Percentiles rank a stretch among this genome's conserved stretches.
Evolutionary conservation across 208 protist genomes (phyloP).

Genomic region (Strigomonas culicis): DNA sequence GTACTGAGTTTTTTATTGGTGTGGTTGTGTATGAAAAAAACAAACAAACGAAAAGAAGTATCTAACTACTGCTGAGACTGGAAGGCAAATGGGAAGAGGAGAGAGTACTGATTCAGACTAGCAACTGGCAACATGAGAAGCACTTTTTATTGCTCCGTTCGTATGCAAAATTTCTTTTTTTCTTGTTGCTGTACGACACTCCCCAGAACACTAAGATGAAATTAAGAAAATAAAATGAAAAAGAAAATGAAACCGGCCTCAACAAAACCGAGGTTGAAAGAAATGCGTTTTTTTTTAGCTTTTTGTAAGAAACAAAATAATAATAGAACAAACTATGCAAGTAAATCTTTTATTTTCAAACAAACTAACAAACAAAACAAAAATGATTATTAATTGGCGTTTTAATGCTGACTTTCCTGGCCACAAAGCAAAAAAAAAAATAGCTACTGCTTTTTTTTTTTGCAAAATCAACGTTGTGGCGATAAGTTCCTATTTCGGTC

Average conservation of each 20-base stretch:
- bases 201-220: slow-evolving; percentile 18
- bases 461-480: no score
- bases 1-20: neutral
- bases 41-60: slow-evolving; percentile 1
- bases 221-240: slow-evolving; percentile 7
- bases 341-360: neutral
- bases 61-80: neutral
- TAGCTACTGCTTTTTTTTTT: no score
- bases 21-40: slow-evolving; percentile 3
- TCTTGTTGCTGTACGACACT: neutral
- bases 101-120: no score
- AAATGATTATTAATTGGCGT: neutral
- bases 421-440: no score
- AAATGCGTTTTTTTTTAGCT: neutral
- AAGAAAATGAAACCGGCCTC: slow-evolving; percentile 1
- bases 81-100: no score
- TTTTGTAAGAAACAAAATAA: slow-evolving; percentile 15
- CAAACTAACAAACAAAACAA: neutral
- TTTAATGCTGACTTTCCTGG: neutral
- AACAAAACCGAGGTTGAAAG: neutral
- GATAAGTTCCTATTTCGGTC: no score
- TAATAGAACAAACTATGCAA: slow-evolving; percentile 10
- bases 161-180: neutral
- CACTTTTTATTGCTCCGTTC: neutral
- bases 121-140: no score